Evolutionary conservation across 1,139 yeast species (phyloP), one percentile per base, ranked within the genome.

Genomic region (Sugiyamaella grinbergsii): DNA sequence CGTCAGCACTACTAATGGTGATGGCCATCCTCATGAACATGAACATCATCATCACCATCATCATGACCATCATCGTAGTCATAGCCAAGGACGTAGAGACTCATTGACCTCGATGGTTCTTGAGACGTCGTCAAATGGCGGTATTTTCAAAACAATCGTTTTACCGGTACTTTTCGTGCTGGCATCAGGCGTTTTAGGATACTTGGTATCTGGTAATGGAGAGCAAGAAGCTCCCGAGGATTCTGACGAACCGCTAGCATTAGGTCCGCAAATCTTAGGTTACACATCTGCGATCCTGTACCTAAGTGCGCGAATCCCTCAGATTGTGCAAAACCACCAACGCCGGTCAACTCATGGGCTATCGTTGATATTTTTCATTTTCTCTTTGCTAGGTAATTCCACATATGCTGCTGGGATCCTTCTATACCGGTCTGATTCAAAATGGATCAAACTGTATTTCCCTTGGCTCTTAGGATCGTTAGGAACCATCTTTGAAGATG

Each of bases 231-330:
- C 41, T 5, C 63, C 64, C 4, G 67, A 60, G 4, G 67, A 61
- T 33, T 45, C 52, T 20, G 54, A 43, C 37, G 42, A 40, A 3
- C 44, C 53, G 13, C 71, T 79, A 42, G 62, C 65, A n/a, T 52
- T 77, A 36, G 86, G 86, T 1, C 85, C 94, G 1, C 89, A 83
- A 65, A 60, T 83, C 4, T 72, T 83, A 58, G 95, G 95, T 5
- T 87, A 86, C 67, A 60, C 80, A 4, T 82, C 90, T 2, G 94
- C 95, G 0, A 58, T 73, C 1, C 72, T 86, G 49, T 86, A 86
- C 64, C 74, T 86, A 58, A 83, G 88, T 6, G 94, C 95, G 1
- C 73, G 95, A 55, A 76, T 86, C 50, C 95, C 95, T 1, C 95
- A 86, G 67, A 86, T 86, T 54, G 68, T 82, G 54, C 89, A 83